Percentiles rank a stretch among this genome's conserved stretches.
These are phyloP conservation scores for Iberis pinnata DNA, from an alignment of 345 rosid species.

Conservation along the genomic window DNA sequence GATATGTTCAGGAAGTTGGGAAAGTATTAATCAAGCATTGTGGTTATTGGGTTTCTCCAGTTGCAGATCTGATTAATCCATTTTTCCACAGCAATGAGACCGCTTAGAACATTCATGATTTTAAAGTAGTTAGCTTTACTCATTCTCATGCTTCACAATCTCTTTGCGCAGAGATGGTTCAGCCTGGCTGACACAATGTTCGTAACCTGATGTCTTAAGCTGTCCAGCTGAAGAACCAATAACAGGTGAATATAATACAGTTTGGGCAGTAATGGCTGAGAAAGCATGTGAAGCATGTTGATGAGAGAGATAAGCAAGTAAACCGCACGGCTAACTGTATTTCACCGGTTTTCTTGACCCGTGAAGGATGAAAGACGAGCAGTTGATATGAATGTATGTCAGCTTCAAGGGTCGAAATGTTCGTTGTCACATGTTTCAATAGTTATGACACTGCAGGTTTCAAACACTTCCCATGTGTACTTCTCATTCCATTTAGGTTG, in stretches of 20 bases:
- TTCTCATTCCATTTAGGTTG: constrained; percentile 99
- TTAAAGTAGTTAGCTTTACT: constrained; percentile 75
- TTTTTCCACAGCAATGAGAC: constrained; percentile 66
- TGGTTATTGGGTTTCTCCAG: constrained; percentile 92
- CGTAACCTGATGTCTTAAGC: constrained; percentile 87
- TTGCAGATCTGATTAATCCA: constrained; percentile 93
- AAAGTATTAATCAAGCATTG: constrained; percentile 75
- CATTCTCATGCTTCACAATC: constrained; percentile 98
- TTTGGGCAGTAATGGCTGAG: constrained; percentile 78
- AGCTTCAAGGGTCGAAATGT: constrained; percentile 89
- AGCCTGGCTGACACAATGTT: constrained; percentile 79
- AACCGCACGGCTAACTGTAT: constrained; percentile 85
- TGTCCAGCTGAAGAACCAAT: constrained; percentile 86
- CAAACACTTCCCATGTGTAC: constrained; percentile 97
- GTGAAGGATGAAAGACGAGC: constrained; percentile 70
- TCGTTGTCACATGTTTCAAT: constrained; percentile 90
- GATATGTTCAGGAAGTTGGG: constrained; percentile 65
- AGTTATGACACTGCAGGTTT: constrained; percentile 86
- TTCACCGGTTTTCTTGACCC: constrained; percentile 91
- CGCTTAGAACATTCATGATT: constrained; percentile 48
- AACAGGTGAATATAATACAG: constrained; percentile 93
- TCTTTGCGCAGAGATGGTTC: constrained; percentile 75
- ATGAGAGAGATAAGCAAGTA: constrained; percentile 60
- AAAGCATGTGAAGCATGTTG: constrained; percentile 86
- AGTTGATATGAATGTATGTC: constrained; percentile 94